Evolutionary conservation across 495 filamentous ascomycete species (phyloP), one percentile per base, ranked within the genome.

Genomic region (Penicillium silybi): DNA sequence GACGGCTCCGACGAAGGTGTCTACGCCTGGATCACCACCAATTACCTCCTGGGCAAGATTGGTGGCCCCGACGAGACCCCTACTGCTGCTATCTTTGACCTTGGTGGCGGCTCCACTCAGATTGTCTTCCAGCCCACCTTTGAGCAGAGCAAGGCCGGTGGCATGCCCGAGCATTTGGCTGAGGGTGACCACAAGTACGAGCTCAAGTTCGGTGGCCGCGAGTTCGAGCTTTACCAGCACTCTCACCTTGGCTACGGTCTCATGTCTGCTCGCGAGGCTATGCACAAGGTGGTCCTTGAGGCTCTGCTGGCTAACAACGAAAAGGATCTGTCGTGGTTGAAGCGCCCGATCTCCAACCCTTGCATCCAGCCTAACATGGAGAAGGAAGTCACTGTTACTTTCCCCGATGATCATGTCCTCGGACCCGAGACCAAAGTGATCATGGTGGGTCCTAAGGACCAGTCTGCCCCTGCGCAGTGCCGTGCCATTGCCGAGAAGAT

Each of bases 1-100:
- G 90, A 95, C 61, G 93, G 93, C 58, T 87, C 85, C 15, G 86
- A 96, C 56, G 93, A 98, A 70, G 86, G 95, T 67, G 93, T 98
- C n/a, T 98, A 95, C 60, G 95, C 93, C 46, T 98, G 93, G 93
- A 95, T 98, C 68, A 98, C 93, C 3, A 91, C 89, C 51, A 98
- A 98, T 73, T 98, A 97, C 73, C 85, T 98, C 37, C 84, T 97
- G 17, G 92, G 92, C 46, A 98, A 97, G 76, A 97, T 97, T 63
- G 95, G 93, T 58, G 88, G 87, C 19, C 87, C 90, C 6, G 91
- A 96, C 58, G 82, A 95, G 59, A 89, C 81, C 48, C 86, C 88
- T 13, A 97, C 93, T 2, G 93, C 92, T 38, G 93, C 93, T 25
- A 80, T 97, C 50, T 96, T 98, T 59, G 93, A 98, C 69, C 83